phyloP scores from a whole-genome alignment of 164 flowering plant species.

The Liquidambar formosana region DNA sequence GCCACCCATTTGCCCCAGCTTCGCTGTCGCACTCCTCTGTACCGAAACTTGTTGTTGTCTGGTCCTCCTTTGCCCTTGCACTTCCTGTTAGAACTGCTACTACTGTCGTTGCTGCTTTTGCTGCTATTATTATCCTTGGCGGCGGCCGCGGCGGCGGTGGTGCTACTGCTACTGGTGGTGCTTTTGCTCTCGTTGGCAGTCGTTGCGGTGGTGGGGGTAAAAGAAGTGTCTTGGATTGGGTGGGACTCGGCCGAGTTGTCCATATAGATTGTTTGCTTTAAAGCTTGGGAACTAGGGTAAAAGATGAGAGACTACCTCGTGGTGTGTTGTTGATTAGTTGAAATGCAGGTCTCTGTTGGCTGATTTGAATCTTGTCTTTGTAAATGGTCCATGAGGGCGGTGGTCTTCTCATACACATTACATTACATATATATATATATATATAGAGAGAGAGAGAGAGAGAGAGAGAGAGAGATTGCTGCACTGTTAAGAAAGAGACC shows the following conservation, averaged over 20 bases:
- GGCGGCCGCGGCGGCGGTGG: conserved; percentile 7
- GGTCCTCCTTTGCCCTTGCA: conserved; percentile 89
- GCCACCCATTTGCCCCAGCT: conserved; percentile 99
- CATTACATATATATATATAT: conserved; percentile 12
- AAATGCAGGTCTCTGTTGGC: not conserved
- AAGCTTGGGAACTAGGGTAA: conserved; percentile 3
- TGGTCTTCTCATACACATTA: conserved; percentile 18
- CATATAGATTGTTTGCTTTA: conserved; percentile 12
- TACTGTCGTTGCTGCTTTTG: conserved; percentile 7
- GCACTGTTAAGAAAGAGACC: conserved; percentile 27
- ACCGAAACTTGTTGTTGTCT: conserved; percentile 79
- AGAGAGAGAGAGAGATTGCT: conserved; percentile 26
- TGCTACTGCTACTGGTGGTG: conserved; percentile 14
- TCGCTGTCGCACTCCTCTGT: conserved; percentile 85
- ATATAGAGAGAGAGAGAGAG: conserved; percentile 19
- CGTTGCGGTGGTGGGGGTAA: conserved; percentile 6
- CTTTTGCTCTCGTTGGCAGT: not conserved
- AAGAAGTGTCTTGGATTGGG: conserved; percentile 16
- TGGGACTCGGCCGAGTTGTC: conserved; percentile 19
- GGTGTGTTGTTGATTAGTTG: conserved; percentile 22
- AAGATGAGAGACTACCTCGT: conserved; percentile 21
- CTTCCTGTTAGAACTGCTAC: conserved; percentile 26
- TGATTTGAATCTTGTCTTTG: conserved; percentile 24
- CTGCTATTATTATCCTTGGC: too few species aligned
- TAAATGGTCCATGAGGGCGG: conserved; percentile 69